These are phyloP conservation scores for Plasmodium inui DNA, from an alignment of 169 alveolate species.

Conservation along the genomic window DNA sequence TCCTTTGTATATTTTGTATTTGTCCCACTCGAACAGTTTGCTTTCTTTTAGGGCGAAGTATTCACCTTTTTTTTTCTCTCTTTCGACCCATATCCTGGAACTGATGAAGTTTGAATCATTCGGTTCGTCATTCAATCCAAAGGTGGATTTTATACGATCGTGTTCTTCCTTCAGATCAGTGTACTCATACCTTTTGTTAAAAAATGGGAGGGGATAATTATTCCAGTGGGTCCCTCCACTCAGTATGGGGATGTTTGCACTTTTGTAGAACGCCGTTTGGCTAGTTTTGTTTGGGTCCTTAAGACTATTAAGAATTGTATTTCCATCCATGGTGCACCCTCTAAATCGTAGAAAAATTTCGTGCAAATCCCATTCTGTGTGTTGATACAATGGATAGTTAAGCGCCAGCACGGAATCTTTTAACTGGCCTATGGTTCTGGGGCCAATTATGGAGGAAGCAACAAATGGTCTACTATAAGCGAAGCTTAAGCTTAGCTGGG, in stretches of 20 bases:
- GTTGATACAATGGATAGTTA: constrained; percentile 83
- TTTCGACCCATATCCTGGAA: constrained; percentile 87
- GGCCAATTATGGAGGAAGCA: constrained; percentile 86
- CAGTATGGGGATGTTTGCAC: constrained; percentile 87
- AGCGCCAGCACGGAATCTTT: constrained; percentile 84
- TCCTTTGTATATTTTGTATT: constrained; percentile 80
- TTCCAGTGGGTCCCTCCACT: constrained; percentile 90
- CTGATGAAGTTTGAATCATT: constrained; percentile 82
- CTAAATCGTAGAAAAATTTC: constrained; percentile 86
- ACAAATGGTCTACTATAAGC: constrained; percentile 87
- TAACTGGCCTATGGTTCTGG: constrained; percentile 89
- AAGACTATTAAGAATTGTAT: constrained; percentile 81
- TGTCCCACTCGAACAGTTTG: constrained; percentile 86
- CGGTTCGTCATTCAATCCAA: constrained; percentile 88
- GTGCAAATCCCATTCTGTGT: constrained; percentile 83
- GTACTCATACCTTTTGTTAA: constrained; percentile 75
- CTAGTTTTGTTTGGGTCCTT: constrained; percentile 83
- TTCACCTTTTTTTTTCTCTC: constrained; percentile 84
- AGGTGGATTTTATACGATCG: constrained; percentile 75
- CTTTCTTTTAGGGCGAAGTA: constrained; percentile 90
- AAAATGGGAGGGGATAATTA: constrained; percentile 67
- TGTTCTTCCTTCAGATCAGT: constrained; percentile 75
- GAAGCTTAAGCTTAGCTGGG: constrained; percentile 86
- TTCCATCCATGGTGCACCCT: constrained; percentile 92
- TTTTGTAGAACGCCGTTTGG: constrained; percentile 83